Evolutionary conservation across 129 eudicot genomes (phyloP).

Genomic region (Solidago caesia): DNA sequence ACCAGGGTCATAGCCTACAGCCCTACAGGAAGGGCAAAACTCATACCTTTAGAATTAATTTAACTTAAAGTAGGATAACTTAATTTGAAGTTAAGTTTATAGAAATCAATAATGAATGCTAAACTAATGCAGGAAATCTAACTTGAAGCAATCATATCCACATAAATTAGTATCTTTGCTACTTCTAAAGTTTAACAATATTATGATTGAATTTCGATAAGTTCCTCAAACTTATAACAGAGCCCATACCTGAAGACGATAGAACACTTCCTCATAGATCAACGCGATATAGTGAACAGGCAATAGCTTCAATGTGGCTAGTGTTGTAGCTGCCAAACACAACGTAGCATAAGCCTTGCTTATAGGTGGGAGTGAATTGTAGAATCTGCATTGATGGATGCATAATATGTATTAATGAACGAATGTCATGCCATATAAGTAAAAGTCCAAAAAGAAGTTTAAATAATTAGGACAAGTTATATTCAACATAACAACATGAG

Average conservation of each 20-base stretch:
- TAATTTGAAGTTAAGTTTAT: not conserved
- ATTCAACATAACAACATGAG: not conserved
- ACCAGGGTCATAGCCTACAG: not conserved
- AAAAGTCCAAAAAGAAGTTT: not conserved
- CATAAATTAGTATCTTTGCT: not conserved
- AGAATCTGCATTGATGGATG: constrained; percentile 46
- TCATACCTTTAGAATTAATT: not conserved
- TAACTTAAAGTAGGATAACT: not conserved
- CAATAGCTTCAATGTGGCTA: constrained; percentile 49
- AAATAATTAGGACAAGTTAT: not conserved
- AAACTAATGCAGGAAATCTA: not conserved
- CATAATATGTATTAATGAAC: not conserved
- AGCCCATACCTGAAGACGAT: constrained; percentile 52
- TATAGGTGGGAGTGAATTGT: constrained; percentile 75
- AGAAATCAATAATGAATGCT: constrained; percentile 5
- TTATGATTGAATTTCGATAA: not conserved
- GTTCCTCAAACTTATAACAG: not conserved
- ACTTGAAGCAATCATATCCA: not conserved
- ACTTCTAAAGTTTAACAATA: not conserved
- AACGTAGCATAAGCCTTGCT: constrained; percentile 81
- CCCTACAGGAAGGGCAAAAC: not conserved
- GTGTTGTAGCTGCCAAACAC: constrained; percentile 55
- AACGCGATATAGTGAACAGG: constrained; percentile 43
- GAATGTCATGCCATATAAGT: not conserved
- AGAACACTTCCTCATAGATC: constrained; percentile 43